phyloP scores from a whole-genome alignment of 164 flowering plant species.

The Magnolia changhungtana region DNA sequence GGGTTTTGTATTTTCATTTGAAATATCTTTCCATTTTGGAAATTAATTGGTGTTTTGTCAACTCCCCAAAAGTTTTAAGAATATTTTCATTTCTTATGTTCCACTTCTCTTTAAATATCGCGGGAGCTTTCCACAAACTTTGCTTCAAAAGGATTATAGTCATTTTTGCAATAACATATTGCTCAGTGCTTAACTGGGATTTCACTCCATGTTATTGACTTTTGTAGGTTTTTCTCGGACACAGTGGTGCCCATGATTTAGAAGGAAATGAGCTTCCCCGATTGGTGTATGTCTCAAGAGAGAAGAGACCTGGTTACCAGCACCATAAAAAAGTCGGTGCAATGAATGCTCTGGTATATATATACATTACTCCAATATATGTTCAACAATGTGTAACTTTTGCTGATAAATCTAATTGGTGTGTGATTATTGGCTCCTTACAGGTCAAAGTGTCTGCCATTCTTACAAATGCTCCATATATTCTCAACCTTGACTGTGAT shows the following conservation, averaged over 20 bases:
- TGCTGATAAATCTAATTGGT: not conserved
- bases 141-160: not conserved
- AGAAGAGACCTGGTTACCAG: slow-evolving; percentile 95
- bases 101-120: not conserved
- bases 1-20: too few species aligned
- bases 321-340: slow-evolving; percentile 99
- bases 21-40: too few species aligned
- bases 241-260: slow-evolving; percentile 83
- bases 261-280: slow-evolving; percentile 98
- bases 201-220: not conserved
- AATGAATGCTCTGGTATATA: slow-evolving; percentile 86
- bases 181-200: not conserved
- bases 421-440: slow-evolving; percentile 14
- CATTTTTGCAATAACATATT: not conserved
- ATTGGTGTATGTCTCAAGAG: slow-evolving; percentile 94
- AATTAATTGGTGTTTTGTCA: too few species aligned
- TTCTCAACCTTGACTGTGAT: slow-evolving; percentile 97
- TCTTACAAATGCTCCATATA: slow-evolving; percentile 95
- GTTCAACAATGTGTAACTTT: not conserved
- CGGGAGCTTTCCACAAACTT: not conserved
- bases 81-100: too few species aligned
- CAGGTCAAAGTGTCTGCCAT: slow-evolving; percentile 97
- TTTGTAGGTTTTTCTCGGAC: slow-evolving; percentile 82
- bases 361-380: not conserved
- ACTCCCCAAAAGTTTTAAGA: too few species aligned